Evolutionary conservation across 202 grass and related monocot genomes (phyloP).

Genomic region (Setaria viridis): DNA sequence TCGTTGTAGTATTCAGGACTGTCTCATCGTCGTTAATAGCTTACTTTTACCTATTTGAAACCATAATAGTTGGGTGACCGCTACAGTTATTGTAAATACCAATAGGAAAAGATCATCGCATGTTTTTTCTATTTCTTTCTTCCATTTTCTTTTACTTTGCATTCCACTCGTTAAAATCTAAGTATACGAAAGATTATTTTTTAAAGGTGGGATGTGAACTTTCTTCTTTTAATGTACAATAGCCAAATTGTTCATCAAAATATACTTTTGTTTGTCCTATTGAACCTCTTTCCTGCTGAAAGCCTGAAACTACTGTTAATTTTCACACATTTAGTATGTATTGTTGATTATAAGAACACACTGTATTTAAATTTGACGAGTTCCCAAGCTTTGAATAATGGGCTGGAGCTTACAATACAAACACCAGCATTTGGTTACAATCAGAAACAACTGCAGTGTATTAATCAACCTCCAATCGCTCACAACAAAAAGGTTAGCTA

Average conservation of each 20-base stretch:
- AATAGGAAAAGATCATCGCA: background rate
- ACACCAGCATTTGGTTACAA: slow-evolving; percentile 6
- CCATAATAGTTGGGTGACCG: background rate
- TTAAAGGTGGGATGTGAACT: too few species aligned
- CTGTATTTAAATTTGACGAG: slow-evolving; percentile 37
- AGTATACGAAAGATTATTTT: background rate
- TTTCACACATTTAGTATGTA: background rate
- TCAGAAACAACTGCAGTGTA: slow-evolving; percentile 35
- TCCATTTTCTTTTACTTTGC: background rate
- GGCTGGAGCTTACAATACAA: slow-evolving; percentile 30
- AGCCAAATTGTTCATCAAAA: background rate
- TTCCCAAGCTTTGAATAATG: slow-evolving; percentile 26
- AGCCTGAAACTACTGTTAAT: slow-evolving; percentile 9
- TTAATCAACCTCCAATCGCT: slow-evolving; percentile 17
- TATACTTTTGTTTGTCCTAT: background rate
- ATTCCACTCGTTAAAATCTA: background rate
- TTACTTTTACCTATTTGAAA: slow-evolving; percentile 9
- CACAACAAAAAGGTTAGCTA: slow-evolving; percentile 35
- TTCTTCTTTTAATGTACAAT: background rate
- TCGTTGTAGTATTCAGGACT: background rate
- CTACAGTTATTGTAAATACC: slow-evolving; percentile 12
- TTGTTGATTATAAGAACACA: slow-evolving; percentile 27
- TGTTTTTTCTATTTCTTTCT: background rate
- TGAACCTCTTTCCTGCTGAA: background rate
- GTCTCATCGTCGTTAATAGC: background rate